A percentile compares a stretch with the other conserved stretches of the same genome.
phyloP scores from a whole-genome alignment of 1,284 basidiomycete genomes.

The Fistulina hepatica region DNA sequence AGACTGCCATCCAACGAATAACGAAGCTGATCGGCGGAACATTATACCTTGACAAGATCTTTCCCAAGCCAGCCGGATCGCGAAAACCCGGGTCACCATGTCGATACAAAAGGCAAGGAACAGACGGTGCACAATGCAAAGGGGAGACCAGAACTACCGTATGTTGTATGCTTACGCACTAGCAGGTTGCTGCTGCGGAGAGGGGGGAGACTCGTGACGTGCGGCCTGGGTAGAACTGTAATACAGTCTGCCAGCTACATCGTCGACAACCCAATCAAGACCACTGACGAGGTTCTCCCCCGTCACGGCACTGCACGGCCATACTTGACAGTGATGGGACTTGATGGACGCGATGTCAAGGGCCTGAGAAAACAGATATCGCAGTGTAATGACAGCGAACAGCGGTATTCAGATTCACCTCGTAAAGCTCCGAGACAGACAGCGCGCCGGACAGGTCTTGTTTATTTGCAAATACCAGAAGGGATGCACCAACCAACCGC shows the following conservation, averaged over 20 bases:
- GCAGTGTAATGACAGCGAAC: conserved; percentile 7
- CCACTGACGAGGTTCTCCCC: conserved; percentile 79
- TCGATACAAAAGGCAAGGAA: too few species aligned
- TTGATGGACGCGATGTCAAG: conserved; percentile 69
- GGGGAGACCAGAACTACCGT: not conserved
- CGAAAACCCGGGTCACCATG: too few species aligned
- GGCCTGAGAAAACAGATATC: conserved; percentile 35
- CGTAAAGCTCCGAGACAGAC: conserved; percentile 70
- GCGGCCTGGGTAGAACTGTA: conserved; percentile 44
- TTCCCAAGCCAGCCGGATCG: too few species aligned
- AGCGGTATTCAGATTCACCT: conserved; percentile 41
- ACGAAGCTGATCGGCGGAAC: too few species aligned
- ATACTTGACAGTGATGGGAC: conserved; percentile 85
- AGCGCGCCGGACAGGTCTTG: conserved; percentile 90
- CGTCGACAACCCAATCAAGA: conserved; percentile 89
- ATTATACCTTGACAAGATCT: too few species aligned
- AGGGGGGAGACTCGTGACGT: too few species aligned
- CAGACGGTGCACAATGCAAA: not conserved
- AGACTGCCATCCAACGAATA: too few species aligned
- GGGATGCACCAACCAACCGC: conserved; percentile 87
- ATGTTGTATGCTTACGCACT: not conserved
- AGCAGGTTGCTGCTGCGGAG: too few species aligned
- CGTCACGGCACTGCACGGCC: conserved; percentile 86
- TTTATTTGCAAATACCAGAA: conserved; percentile 98
- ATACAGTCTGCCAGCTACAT: conserved; percentile 76